A percentile compares a stretch with the other conserved stretches of the same genome.
Conservation (phyloP, 371 early-diverging fungal genomes). For the Blyttiomyces sp. region DNA sequence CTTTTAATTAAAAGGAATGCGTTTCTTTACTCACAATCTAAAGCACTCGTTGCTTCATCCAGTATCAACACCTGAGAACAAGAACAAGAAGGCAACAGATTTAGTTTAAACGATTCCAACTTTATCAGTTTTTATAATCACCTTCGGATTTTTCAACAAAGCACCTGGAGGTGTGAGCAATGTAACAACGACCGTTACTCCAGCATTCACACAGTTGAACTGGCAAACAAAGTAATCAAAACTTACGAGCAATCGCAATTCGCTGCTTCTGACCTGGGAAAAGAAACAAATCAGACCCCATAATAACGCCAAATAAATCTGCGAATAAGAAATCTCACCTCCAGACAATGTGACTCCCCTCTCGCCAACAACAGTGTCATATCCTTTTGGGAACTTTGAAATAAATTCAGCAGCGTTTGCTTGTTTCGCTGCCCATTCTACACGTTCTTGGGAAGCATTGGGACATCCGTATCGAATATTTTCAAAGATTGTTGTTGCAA, state of each 20-base stretch:
- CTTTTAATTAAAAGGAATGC: too few relatives aligned
- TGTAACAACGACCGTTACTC: too few relatives aligned
- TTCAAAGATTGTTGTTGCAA: slow-evolving; percentile 75
- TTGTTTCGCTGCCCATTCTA: slow-evolving; percentile 59
- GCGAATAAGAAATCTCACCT: too few relatives aligned
- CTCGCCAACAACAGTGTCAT: slow-evolving; percentile 80
- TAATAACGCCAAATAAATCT: neutral
- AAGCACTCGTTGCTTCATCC: slow-evolving; percentile 12
- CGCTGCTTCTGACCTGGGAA: slow-evolving; percentile 31
- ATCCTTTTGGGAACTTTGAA: slow-evolving; percentile 63
- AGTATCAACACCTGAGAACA: neutral
- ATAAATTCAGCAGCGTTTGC: slow-evolving; percentile 83
- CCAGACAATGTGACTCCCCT: slow-evolving; percentile 52
- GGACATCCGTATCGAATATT: slow-evolving; percentile 66
- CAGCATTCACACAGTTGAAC: too few relatives aligned
- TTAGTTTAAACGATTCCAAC: too few relatives aligned
- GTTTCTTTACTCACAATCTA: too few relatives aligned
- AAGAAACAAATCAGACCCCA: neutral
- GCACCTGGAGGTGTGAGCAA: too few relatives aligned
- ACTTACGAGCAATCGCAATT: slow-evolving; percentile 32
- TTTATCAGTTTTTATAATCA: too few relatives aligned
- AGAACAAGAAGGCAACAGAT: neutral
- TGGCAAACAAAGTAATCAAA: too few relatives aligned
- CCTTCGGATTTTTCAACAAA: too few relatives aligned
- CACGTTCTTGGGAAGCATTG: slow-evolving; percentile 55